Evolutionary conservation across 1,284 basidiomycete species (phyloP).

Genomic region (Puccinia horiana): DNA sequence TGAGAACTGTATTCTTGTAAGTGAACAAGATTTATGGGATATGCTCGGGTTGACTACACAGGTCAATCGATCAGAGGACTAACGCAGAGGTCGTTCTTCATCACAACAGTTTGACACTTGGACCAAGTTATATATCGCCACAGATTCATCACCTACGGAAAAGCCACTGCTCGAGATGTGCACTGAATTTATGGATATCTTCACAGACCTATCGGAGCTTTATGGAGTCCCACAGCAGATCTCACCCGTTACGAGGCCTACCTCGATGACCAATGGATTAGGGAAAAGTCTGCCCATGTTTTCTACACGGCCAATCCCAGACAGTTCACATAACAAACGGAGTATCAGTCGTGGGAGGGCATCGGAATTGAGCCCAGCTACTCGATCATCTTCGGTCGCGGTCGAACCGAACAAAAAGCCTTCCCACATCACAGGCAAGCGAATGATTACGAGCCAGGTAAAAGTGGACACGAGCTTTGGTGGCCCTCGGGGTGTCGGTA

Average conservation of each 20-base stretch:
- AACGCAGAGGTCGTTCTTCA: slow-evolving; percentile 74
- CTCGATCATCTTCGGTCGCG: slow-evolving; percentile 21
- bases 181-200: slow-evolving; percentile 84
- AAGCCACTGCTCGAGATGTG: slow-evolving; percentile 81
- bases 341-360: slow-evolving; percentile 25
- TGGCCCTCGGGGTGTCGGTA: not conserved
- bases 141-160: slow-evolving; percentile 89
- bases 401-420: not conserved
- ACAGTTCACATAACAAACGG: slow-evolving; percentile 11
- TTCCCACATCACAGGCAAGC: not conserved
- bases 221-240: slow-evolving; percentile 61
- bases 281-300: not conserved
- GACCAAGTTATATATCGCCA: slow-evolving; percentile 83
- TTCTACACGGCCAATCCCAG: not conserved
- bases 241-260: slow-evolving; percentile 39
- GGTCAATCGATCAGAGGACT: not conserved
- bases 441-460: slow-evolving; percentile 42
- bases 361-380: slow-evolving; percentile 26
- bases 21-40: not conserved
- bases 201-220: slow-evolving; percentile 78
- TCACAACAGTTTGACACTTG: slow-evolving; percentile 87
- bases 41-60: not conserved
- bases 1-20: slow-evolving; percentile 12
- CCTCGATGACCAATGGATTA: slow-evolving; percentile 15
- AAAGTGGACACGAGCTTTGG: slow-evolving; percentile 36